phyloP scores from a whole-genome alignment of 2,329 filamentous ascomycete species.

The Botrytis deweyae region DNA sequence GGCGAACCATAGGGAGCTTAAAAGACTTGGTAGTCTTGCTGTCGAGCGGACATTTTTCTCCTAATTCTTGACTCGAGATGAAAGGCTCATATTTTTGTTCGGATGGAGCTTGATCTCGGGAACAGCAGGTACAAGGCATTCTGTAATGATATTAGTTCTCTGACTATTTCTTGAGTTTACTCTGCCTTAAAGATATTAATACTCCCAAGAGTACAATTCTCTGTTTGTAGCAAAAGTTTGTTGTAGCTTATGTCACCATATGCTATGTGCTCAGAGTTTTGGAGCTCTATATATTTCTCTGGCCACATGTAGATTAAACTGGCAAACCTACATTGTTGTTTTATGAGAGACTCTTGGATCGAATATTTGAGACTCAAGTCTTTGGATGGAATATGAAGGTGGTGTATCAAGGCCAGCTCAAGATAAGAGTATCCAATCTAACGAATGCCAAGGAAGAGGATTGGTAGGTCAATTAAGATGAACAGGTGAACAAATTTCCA shows the following conservation, averaged over 20 bases:
- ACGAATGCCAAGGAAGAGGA: background rate
- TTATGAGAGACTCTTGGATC: background rate
- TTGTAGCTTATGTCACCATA: background rate
- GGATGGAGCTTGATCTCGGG: background rate
- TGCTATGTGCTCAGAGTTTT: background rate
- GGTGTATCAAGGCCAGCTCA: background rate
- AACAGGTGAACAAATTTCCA: background rate
- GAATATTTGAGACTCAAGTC: background rate
- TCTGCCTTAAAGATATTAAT: too few relatives aligned
- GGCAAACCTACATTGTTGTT: background rate
- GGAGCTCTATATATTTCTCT: background rate
- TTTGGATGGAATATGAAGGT: background rate
- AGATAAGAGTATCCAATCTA: background rate
- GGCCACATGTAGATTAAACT: background rate
- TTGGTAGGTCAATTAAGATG: background rate
- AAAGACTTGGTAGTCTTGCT: background rate
- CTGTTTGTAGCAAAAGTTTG: too few relatives aligned
- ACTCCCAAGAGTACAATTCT: rapidly evolving
- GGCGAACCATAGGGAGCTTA: background rate
- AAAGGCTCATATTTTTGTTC: background rate
- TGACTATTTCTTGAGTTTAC: background rate
- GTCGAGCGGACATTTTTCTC: background rate
- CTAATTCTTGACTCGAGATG: background rate
- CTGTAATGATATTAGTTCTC: background rate
- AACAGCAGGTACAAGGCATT: conserved; percentile 4